These are phyloP conservation scores for Noccaea caerulescens DNA, from an alignment of 345 rosid species.

Conservation along the genomic window DNA sequence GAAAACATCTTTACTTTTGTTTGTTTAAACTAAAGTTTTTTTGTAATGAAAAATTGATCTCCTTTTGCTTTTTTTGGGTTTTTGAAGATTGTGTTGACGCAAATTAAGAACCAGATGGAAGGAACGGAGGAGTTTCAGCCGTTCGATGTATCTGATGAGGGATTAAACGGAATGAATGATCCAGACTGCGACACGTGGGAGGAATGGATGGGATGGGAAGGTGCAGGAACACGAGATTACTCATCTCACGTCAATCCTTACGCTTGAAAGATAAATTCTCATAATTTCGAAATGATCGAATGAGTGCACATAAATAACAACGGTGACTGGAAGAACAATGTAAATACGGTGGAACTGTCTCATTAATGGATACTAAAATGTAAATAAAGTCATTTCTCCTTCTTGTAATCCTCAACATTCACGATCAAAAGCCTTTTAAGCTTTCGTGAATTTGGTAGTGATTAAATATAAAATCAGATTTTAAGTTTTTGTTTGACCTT, in stretches of 20 bases:
- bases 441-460: conserved; percentile 22
- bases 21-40: no score
- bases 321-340: conserved; percentile 17
- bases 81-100: conserved; percentile 63
- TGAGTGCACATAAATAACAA: conserved; percentile 16
- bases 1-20: background rate
- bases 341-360: conserved; percentile 29
- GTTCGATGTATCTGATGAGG: conserved; percentile 53
- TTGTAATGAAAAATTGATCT: conserved; percentile 4
- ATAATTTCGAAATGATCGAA: background rate
- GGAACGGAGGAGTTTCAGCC: conserved; percentile 41
- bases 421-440: background rate
- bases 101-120: conserved; percentile 54
- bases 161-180: conserved; percentile 63
- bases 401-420: background rate
- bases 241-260: conserved; percentile 85
- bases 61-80: background rate
- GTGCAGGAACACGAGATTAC: conserved; percentile 84
- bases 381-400: conserved; percentile 8
- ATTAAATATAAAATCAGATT: background rate
- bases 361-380: conserved; percentile 14
- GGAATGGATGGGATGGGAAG: conserved; percentile 99
- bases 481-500: background rate
- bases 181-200: conserved; percentile 86
- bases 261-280: conserved; percentile 40